Evolutionary conservation across 2,329 filamentous ascomycete genomes (phyloP), one percentile per base, ranked within the genome.

Genomic region (Diatrype stigma): DNA sequence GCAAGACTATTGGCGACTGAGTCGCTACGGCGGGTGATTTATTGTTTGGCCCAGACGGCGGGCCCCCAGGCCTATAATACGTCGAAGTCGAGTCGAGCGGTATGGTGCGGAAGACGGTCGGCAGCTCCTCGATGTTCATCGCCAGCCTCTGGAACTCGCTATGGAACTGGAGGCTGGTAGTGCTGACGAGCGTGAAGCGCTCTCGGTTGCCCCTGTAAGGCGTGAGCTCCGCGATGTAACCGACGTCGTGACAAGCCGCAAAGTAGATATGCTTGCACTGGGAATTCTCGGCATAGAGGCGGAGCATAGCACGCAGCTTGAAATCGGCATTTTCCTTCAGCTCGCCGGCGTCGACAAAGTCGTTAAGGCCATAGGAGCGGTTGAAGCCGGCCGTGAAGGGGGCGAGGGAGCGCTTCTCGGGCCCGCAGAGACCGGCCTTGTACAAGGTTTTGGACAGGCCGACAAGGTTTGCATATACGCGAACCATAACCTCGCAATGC

Each of bases 221-320:
- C 5, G 73, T 77, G 23, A 86, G 68, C 45, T 83, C 73, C 7
- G 78, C 75, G 44, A 83, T 66, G 60, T 85, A 84, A 47, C 77
- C 76, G 22, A 71, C 71, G 57, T 86, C 80, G 56, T 85, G 81
- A 58, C 82, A 86, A 37, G 77, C 81, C 5, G 81, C 84, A 51
- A 84, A 81, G 60, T 80, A 81, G 34, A 87, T 82, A 61, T 85
- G 82, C 57, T 80, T 81, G 69, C 84, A 87, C 59, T 84, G 79
- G 3, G 73, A 67, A 57, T 80, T 81, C 44, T 83, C 77, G 32
- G 73, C 75, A 53, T 81, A 83, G 1, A 84, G 69, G 5, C 72
- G 69, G 10, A 74, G 61, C 51, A 67, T 52, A 42, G 62, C 80
- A 60, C 80, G 73, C 49, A 86, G 73, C 63, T 86, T 86, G 60